phyloP scores from a whole-genome alignment of 257 asterid genomes.

The Echites panduratus region DNA sequence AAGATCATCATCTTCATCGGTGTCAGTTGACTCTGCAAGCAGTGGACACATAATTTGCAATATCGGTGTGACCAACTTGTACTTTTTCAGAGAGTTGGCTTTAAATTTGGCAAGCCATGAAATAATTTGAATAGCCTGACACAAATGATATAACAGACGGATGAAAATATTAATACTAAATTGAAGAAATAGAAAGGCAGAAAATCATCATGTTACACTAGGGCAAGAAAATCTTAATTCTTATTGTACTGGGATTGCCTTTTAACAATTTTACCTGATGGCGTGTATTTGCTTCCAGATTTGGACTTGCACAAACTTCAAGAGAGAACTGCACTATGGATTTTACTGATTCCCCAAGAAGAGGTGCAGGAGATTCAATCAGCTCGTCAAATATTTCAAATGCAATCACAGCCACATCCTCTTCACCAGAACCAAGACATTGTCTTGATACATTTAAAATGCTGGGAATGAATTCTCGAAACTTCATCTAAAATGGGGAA shows the following conservation, averaged over 20 bases:
- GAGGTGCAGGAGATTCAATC: conserved; percentile 98
- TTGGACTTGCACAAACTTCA: conserved; percentile 86
- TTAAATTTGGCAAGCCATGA: conserved; percentile 97
- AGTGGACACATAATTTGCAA: conserved; percentile 93
- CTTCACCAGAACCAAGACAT: conserved; percentile 97
- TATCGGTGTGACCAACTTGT: conserved; percentile 90
- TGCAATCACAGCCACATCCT: conserved; percentile 90
- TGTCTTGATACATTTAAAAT: conserved; percentile 89
- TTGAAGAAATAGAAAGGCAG: background rate
- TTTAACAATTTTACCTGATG: conserved; percentile 63
- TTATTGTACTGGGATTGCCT: background rate
- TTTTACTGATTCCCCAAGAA: conserved; percentile 95
- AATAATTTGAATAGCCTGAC: conserved; percentile 93
- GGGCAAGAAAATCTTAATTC: background rate
- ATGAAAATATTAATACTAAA: conserved; percentile 6
- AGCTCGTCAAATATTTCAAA: conserved; percentile 98
- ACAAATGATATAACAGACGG: background rate
- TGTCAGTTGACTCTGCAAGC: conserved; percentile 75
- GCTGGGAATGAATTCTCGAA: conserved; percentile 94
- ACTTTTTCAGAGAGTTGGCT: conserved; percentile 83
- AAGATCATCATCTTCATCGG: conserved; percentile 85
- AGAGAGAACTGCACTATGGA: conserved; percentile 94
- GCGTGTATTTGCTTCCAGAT: conserved; percentile 77
- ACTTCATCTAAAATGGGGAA: conserved; percentile 55
- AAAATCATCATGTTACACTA: background rate